phyloP scores from a whole-genome alignment of 2,329 filamentous ascomycete species.

The Triangularia setosa region DNA sequence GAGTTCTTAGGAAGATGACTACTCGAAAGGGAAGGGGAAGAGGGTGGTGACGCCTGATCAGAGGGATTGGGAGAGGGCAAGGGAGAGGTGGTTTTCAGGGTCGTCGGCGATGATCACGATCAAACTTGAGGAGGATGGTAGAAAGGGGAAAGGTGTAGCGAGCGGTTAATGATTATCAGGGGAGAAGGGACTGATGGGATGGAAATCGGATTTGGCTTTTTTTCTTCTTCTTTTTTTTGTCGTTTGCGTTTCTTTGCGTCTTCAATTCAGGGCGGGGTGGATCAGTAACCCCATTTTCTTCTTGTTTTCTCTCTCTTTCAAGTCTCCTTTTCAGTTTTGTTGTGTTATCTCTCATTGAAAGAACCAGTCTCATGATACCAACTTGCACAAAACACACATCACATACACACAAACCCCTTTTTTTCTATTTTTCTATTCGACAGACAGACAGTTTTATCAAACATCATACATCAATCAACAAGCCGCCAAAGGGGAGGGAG shows the following conservation, averaged over 20 bases:
- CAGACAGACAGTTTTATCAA: not conserved
- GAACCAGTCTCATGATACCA: not conserved
- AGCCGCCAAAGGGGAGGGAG: not conserved
- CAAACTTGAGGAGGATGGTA: not conserved
- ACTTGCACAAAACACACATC: not conserved
- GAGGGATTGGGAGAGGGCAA: conserved; percentile 25
- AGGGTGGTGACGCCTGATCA: not conserved
- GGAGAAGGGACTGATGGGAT: not conserved
- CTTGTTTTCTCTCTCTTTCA: not conserved
- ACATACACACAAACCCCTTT: not conserved
- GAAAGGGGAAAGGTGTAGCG: not conserved
- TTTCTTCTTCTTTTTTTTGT: not conserved
- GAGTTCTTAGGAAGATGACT: conserved; percentile 20
- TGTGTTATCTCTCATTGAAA: not conserved
- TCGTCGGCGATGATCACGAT: not conserved
- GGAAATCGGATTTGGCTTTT: not conserved
- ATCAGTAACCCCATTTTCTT: not conserved
- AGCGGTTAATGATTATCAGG: not conserved
- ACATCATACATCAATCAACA: not conserved
- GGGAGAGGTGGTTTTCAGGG: conserved; percentile 5
- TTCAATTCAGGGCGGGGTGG: not conserved
- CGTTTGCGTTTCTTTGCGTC: not conserved
- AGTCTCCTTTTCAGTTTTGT: not conserved
- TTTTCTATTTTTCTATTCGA: not conserved
- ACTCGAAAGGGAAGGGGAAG: not conserved